Percentiles rank a stretch among this genome's conserved stretches.
Conservation (phyloP, 2,329 filamentous ascomycete species). For the Zasmidium cellare region DNA sequence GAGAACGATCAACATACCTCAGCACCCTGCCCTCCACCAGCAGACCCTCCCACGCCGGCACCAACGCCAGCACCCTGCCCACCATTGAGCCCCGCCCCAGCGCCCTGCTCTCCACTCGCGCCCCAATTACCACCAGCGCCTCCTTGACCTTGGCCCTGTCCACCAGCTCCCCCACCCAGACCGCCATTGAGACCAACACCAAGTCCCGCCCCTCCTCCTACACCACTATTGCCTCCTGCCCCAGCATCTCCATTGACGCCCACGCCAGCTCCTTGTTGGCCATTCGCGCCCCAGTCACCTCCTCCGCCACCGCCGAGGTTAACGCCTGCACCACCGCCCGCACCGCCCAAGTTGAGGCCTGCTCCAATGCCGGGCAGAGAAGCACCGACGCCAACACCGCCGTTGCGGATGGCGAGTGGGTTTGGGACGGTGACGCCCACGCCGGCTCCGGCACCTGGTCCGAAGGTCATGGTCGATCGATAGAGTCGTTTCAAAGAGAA, state of each 20-base stretch:
- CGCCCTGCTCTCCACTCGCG: too few relatives aligned
- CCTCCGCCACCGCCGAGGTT: slow-evolving; percentile 1
- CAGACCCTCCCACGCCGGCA: neutral
- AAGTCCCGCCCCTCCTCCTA: neutral
- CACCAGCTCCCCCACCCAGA: neutral
- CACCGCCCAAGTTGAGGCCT: neutral
- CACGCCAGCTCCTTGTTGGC: neutral
- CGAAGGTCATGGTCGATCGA: neutral
- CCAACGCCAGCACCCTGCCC: neutral
- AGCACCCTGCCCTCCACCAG: neutral
- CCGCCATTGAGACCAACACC: slow-evolving; percentile 5
- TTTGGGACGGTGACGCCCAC: neutral
- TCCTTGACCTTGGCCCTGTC: neutral
- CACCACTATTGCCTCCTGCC: neutral
- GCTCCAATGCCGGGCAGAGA: neutral
- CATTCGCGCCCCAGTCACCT: neutral
- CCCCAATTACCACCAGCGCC: neutral
- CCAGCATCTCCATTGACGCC: slow-evolving; percentile 3
- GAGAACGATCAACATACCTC: neutral
- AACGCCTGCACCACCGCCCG: neutral
- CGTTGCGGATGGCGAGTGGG: neutral
- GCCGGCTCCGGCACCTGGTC: neutral
- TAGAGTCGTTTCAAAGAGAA: neutral
- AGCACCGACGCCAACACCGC: neutral
- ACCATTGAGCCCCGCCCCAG: neutral